Evolutionary conservation across 495 filamentous ascomycete genomes (phyloP).

Genomic region (Xanthoparmelia taractica): DNA sequence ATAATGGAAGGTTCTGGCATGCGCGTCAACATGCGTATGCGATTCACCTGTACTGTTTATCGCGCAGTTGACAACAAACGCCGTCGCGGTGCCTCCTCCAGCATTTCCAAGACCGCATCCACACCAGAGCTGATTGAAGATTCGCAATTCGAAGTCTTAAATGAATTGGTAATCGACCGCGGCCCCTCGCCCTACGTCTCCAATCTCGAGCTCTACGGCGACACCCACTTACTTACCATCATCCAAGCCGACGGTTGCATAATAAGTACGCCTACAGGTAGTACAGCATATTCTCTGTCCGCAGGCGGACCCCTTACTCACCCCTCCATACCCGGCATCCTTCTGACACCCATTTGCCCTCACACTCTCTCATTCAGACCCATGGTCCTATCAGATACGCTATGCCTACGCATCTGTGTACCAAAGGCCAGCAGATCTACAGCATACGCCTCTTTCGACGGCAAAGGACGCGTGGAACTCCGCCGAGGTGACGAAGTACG

Average conservation of each 20-base stretch:
- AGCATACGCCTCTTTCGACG: conserved; percentile 93
- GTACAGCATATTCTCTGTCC: conserved; percentile 91
- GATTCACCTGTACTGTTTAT: conserved; percentile 93
- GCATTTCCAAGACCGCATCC: conserved; percentile 25
- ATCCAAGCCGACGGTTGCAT: conserved; percentile 96
- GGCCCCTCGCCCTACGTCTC: conserved; percentile 94
- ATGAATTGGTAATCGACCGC: conserved; percentile 95
- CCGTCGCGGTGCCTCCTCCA: conserved; percentile 8
- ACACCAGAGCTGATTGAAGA: conserved; percentile 53
- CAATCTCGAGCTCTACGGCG: conserved; percentile 89
- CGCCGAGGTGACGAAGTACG: conserved; percentile 88
- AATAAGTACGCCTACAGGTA: conserved; percentile 89
- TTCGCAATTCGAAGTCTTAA: conserved; percentile 91
- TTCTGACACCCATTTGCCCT: conserved; percentile 94
- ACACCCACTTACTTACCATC: conserved; percentile 85
- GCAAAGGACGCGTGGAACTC: conserved; percentile 88
- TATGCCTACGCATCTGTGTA: conserved; percentile 80
- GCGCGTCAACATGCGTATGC: conserved; percentile 92
- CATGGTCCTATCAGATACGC: conserved; percentile 95
- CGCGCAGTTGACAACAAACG: conserved; percentile 36
- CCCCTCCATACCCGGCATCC: conserved; percentile 93
- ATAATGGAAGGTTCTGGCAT: conserved; percentile 91
- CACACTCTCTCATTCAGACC: conserved; percentile 95
- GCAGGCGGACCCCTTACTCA: conserved; percentile 94
- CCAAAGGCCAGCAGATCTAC: conserved; percentile 78